Conservation (phyloP, 768 basidiomycete genomes). For the Leccinum aurantiacum region DNA sequence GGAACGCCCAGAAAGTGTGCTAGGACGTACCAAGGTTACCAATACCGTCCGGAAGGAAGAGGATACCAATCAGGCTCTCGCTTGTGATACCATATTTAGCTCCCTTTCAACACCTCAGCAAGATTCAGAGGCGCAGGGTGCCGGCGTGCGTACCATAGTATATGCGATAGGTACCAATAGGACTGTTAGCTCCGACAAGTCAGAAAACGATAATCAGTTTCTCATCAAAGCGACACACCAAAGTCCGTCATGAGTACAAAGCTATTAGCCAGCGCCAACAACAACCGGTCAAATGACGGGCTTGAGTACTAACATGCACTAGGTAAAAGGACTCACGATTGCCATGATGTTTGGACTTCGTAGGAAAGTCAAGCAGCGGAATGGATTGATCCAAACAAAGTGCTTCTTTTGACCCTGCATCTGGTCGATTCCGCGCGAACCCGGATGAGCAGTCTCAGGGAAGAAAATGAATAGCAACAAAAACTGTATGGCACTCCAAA, state of each 20-base stretch:
- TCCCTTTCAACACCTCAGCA: constrained; percentile 41
- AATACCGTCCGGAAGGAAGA: constrained; percentile 29
- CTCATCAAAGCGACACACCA: constrained; percentile 31
- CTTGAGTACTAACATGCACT: no score
- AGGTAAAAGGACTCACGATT: constrained; percentile 41
- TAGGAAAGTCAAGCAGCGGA: constrained; percentile 49
- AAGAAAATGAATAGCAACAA: constrained; percentile 44
- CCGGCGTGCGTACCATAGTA: constrained; percentile 48
- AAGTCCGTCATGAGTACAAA: constrained; percentile 29
- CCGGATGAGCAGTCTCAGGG: constrained; percentile 71
- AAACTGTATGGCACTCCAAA: constrained; percentile 40
- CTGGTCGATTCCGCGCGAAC: constrained; percentile 54
- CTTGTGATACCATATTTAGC: constrained; percentile 29
- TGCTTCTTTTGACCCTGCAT: constrained; percentile 18
- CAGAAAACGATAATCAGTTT: background rate
- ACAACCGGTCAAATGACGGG: background rate
- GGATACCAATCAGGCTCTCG: constrained; percentile 24
- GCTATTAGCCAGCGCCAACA: constrained; percentile 43
- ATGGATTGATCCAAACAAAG: constrained; percentile 58
- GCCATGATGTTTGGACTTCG: constrained; percentile 59
- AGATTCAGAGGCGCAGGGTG: background rate
- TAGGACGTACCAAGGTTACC: constrained; percentile 24
- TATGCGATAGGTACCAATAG: constrained; percentile 63
- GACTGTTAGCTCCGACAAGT: constrained; percentile 17
- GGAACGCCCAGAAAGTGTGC: background rate